Percentiles rank a stretch among this genome's conserved stretches.
Evolutionary conservation across 345 rosid species (phyloP).

Genomic region (Camelina neglecta): DNA sequence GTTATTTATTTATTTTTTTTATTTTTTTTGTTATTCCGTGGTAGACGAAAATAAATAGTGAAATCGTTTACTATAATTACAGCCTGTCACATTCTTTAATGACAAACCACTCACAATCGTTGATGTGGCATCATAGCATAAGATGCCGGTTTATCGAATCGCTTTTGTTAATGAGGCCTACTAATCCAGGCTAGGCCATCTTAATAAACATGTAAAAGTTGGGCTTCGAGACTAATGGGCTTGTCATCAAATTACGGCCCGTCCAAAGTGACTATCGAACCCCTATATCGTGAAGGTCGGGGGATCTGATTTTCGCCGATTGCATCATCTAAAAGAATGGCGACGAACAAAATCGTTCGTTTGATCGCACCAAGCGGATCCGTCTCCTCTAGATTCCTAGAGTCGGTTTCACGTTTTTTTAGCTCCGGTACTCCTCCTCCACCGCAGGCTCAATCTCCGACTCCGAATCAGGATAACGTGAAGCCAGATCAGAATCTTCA

Average conservation of each 20-base stretch:
- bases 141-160: background rate
- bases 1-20: background rate
- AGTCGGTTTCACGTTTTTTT: conserved; percentile 37
- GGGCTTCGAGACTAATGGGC: background rate
- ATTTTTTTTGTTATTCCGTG: conserved; percentile 1
- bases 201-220: background rate
- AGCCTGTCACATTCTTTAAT: conserved; percentile 28
- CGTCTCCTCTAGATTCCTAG: conserved; percentile 17
- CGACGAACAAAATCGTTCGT: conserved; percentile 37
- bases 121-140: background rate
- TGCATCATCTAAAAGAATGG: conserved; percentile 20
- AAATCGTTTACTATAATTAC: conserved; percentile 25
- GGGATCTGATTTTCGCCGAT: background rate
- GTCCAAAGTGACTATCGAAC: background rate
- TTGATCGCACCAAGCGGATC: conserved; percentile 32
- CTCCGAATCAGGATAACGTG: conserved; percentile 22
- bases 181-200: background rate
- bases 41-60: conserved; percentile 30
- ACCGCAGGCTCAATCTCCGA: conserved; percentile 19
- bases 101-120: conserved; percentile 21
- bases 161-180: background rate
- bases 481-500: conserved; percentile 42
- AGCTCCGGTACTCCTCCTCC: conserved; percentile 33
- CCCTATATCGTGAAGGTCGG: background rate
- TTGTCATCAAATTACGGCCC: background rate